Evolutionary conservation across 352 stramenopile genomes (phyloP).

Genomic region (Phytophthora ramorum): DNA sequence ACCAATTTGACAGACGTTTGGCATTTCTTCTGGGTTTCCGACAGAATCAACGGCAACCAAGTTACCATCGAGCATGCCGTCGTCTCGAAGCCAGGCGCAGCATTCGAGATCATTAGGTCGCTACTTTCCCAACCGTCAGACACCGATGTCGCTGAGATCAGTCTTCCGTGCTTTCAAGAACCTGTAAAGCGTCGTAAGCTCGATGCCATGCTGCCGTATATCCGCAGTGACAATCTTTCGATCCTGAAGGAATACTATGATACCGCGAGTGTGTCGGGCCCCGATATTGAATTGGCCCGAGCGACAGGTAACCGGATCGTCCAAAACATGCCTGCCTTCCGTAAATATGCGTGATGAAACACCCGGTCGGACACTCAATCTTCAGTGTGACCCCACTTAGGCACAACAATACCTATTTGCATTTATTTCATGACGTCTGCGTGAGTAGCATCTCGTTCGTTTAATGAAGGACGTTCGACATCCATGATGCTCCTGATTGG

Average conservation of each 20-base stretch:
- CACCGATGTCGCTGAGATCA: neutral
- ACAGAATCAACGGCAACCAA: neutral
- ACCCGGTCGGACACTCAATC: too few species aligned
- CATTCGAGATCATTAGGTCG: neutral
- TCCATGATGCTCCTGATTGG: too few species aligned
- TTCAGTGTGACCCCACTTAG: too few species aligned
- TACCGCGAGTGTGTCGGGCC: neutral
- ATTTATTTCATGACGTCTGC: neutral
- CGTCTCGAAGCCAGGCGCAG: neutral
- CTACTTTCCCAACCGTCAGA: neutral
- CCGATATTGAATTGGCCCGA: neutral
- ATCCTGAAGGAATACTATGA: neutral
- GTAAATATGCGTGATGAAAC: neutral
- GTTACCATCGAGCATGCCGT: neutral
- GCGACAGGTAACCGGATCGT: neutral
- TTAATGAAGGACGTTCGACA: neutral
- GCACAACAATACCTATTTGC: too few species aligned
- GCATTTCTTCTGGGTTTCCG: conserved; percentile 1
- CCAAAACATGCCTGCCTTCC: neutral
- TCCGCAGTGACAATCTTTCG: neutral
- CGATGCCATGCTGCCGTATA: neutral
- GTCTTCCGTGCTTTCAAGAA: neutral
- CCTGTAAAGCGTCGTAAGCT: conserved; percentile 1
- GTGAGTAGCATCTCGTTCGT: neutral
- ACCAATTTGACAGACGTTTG: neutral